phyloP scores from a whole-genome alignment of 83 land plant species.

The Thuja plicata region DNA sequence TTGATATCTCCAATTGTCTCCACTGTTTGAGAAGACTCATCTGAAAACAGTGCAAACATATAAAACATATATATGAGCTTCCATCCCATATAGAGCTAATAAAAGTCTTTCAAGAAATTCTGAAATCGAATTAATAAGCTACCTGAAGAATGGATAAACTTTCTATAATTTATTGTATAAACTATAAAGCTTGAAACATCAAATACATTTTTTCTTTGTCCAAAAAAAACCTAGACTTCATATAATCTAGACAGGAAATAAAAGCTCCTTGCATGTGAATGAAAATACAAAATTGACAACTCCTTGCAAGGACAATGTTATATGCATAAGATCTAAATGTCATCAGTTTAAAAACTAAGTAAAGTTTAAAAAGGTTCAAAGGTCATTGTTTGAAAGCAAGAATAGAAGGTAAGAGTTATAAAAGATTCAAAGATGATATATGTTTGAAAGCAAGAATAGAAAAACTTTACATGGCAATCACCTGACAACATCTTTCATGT shows the following conservation, averaged over 20 bases:
- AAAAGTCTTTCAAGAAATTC: neutral
- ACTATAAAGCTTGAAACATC: neutral
- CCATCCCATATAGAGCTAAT: neutral
- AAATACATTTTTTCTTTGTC: neutral
- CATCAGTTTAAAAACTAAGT: neutral
- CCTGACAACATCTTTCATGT: neutral
- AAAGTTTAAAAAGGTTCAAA: neutral
- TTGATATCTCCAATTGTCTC: neutral
- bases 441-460: neutral
- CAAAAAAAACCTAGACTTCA: neutral
- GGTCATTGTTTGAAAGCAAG: neutral
- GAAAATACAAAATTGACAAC: neutral
- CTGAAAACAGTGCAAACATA: neutral
- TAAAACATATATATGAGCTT: neutral
- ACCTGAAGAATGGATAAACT: neutral
- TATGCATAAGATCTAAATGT: neutral
- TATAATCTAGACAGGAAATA: neutral
- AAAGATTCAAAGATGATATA: neutral
- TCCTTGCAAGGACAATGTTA: neutral
- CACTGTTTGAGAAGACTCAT: neutral
- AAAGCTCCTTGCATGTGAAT: neutral
- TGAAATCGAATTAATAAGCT: neutral
- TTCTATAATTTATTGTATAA: neutral
- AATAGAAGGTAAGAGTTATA: neutral
- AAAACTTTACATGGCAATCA: neutral